Conservation (phyloP, 140 eudicot genomes). For the Bidens hawaiensis region DNA sequence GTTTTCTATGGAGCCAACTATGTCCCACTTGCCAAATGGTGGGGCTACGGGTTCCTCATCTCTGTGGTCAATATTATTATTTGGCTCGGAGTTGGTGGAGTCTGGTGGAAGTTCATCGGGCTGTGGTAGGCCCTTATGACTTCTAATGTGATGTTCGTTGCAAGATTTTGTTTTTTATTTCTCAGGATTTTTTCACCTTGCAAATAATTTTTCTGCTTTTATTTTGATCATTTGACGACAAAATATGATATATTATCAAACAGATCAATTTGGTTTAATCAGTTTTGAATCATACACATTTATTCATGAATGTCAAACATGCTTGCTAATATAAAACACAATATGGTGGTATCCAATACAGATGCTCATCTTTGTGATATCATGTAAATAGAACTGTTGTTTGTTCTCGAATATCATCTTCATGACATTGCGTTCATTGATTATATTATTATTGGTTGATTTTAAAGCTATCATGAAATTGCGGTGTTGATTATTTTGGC, state of each 20-base stretch:
- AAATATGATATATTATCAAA: neutral
- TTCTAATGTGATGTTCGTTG: neutral
- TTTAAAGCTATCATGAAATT: too few relatives aligned
- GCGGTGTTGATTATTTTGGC: too few relatives aligned
- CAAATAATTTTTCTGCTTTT: neutral
- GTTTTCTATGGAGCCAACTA: conserved; percentile 92
- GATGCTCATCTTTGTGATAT: too few relatives aligned
- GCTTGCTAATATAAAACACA: neutral
- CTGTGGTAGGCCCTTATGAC: conserved; percentile 51
- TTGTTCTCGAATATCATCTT: too few relatives aligned
- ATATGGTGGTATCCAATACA: neutral
- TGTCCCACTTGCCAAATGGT: conserved; percentile 88
- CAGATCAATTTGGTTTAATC: neutral
- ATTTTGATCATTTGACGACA: neutral
- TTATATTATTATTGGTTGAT: neutral
- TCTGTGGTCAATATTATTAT: conserved; percentile 79
- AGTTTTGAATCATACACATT: neutral
- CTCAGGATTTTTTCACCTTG: neutral
- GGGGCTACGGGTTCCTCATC: conserved; percentile 90
- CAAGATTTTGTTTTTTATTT: neutral
- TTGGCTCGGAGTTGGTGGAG: conserved; percentile 98
- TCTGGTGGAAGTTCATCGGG: conserved; percentile 96
- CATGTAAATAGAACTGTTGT: too few relatives aligned
- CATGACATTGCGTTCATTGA: too few relatives aligned
- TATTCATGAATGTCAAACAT: neutral